Conservation (phyloP, 75 land plant genomes). For the Selaginella tamariscina region DNA sequence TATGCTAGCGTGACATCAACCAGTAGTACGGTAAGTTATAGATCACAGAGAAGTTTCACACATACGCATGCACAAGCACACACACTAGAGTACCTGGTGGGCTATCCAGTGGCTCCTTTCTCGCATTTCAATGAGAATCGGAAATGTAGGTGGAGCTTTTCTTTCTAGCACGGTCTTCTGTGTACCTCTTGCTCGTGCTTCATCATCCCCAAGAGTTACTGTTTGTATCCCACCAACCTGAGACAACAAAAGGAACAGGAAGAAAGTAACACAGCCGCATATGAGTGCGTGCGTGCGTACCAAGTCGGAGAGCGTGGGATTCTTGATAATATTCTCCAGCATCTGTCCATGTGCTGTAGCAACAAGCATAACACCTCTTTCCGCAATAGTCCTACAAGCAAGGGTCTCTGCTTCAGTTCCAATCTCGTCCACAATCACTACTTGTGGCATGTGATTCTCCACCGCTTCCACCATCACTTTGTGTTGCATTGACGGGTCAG, state of each 20-base stretch:
- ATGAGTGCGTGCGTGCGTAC: constrained; percentile 16
- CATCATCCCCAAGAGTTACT: constrained; percentile 59
- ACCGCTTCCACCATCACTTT: constrained; percentile 74
- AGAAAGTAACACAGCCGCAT: not conserved
- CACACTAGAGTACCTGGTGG: constrained; percentile 43
- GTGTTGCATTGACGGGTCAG: constrained; percentile 59
- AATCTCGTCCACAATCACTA: constrained; percentile 69
- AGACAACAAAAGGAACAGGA: not conserved
- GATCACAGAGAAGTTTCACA: not conserved
- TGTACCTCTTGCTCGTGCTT: constrained; percentile 56
- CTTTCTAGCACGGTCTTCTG: constrained; percentile 65
- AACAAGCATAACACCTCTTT: constrained; percentile 67
- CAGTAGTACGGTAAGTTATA: not conserved
- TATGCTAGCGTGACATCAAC: not conserved
- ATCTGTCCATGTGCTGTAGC: constrained; percentile 67
- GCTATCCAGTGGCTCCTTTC: constrained; percentile 63
- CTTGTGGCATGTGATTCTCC: constrained; percentile 77
- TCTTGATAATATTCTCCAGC: constrained; percentile 55
- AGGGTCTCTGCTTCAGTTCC: constrained; percentile 59
- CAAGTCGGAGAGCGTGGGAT: constrained; percentile 55
- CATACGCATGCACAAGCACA: not conserved
- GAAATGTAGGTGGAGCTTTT: constrained; percentile 57
- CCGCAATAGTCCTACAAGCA: constrained; percentile 66
- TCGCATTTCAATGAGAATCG: constrained; percentile 62
- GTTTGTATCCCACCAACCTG: constrained; percentile 65